Percentiles rank a stretch among this genome's conserved stretches.
These are phyloP conservation scores for Solanum clarkiae DNA, from an alignment of 257 asterid species.

Conservation along the genomic window DNA sequence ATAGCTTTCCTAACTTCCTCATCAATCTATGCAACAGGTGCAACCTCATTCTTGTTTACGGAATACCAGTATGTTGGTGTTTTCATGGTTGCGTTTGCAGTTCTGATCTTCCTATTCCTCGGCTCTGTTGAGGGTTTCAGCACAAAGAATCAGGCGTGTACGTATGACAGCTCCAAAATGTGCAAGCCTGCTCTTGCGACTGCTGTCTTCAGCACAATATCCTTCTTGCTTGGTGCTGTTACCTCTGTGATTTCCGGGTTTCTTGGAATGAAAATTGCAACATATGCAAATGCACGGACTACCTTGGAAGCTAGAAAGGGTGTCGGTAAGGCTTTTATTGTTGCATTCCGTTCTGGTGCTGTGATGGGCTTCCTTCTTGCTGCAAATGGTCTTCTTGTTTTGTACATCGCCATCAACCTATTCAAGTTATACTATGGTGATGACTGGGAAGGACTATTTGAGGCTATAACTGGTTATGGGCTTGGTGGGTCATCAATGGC, in stretches of 20 bases:
- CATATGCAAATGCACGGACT: conserved; percentile 75
- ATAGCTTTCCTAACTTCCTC: neutral
- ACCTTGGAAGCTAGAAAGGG: conserved; percentile 84
- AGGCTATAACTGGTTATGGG: conserved; percentile 81
- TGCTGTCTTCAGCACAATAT: conserved; percentile 55
- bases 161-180: conserved; percentile 38
- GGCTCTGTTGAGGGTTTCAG: conserved; percentile 88
- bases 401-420: conserved; percentile 49
- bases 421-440: conserved; percentile 69
- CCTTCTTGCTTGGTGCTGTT: conserved; percentile 71
- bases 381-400: conserved; percentile 71
- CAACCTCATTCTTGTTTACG: conserved; percentile 72
- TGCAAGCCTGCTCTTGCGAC: conserved; percentile 86
- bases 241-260: conserved; percentile 79
- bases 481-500: conserved; percentile 95
- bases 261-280: conserved; percentile 86
- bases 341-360: conserved; percentile 78
- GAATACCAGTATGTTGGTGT: conserved; percentile 65
- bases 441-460: conserved; percentile 86
- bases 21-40: conserved; percentile 32
- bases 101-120: conserved; percentile 60
- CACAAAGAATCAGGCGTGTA: conserved; percentile 41
- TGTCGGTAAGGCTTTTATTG: conserved; percentile 66
- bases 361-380: conserved; percentile 91
- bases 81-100: conserved; percentile 74